Evolutionary conservation across 352 stramenopile genomes (phyloP), one percentile per base, ranked within the genome.

Genomic region (Globisporangium iwayamae): DNA sequence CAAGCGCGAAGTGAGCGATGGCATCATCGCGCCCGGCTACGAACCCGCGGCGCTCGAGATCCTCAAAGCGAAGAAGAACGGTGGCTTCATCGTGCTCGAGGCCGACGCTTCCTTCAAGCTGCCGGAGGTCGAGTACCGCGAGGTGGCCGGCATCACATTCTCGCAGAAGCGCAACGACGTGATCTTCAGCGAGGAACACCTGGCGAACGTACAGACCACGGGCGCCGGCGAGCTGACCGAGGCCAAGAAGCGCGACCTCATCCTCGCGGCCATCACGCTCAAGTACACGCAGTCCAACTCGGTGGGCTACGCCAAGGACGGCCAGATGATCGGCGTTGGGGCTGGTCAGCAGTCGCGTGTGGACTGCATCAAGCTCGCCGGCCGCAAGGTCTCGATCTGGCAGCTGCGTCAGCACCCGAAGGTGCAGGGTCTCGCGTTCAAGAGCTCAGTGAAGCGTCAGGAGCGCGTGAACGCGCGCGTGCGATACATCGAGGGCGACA

Each of bases 251-350:
- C 91, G 96, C 56, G 98, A 99, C 75, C 83, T 99, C 59, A 96
- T 98, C 63, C 85, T 99, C 32, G 98, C 97, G n/a, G 97, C 93
- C 54, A 99, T 99, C 75, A 98, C 97, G 63, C 83, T 99, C 73
- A 99, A 99, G 89, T 99, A 99, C 85, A 99, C 98, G 60, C 97
- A 99, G 85, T 97, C 80, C 55, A 99, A 99, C 88, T 98, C 90
- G 41, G 97, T 99, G 11, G 98, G 96, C 9, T 99, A 99, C 81
- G 96, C 97, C 56, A 98, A 98, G 80, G 93, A 99, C 76, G 98
- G 98, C 32, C 98, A 99, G 89, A 99, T 99, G 97, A 97, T 99
- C 39, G 98, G 98, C 53, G 97, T 99, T n/a, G 98, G 98, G 51
- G 97, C 98, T 14, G 98, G 98, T 34, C 98, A 99, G 79, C 98